Conservation (phyloP, 164 flowering plant species). For the Sedum album region DNA sequence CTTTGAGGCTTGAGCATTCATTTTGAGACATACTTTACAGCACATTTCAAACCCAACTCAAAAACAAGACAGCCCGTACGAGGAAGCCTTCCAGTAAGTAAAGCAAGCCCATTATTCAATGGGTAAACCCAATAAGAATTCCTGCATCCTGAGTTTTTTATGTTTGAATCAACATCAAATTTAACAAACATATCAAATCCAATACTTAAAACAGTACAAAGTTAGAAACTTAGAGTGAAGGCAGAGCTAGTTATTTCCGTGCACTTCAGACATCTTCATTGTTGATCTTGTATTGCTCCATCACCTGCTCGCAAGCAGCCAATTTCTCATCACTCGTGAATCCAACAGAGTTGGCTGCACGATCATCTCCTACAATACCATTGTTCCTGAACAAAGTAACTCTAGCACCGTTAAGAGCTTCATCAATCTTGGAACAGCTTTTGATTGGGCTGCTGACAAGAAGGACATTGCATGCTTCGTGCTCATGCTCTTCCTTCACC, state of each 20-base stretch:
- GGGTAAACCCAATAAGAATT: no score
- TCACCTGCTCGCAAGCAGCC: slow-evolving; percentile 19
- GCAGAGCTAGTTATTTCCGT: no score
- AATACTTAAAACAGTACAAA: neutral
- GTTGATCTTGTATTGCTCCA: slow-evolving; percentile 15
- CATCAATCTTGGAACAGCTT: slow-evolving; percentile 12
- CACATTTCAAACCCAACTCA: no score
- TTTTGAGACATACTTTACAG: no score
- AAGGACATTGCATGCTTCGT: slow-evolving; percentile 20
- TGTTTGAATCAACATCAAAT: no score
- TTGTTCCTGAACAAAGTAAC: slow-evolving; percentile 19
- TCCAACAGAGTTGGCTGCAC: slow-evolving; percentile 27
- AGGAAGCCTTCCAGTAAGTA: no score
- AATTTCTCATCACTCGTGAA: slow-evolving; percentile 13
- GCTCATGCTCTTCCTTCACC: slow-evolving; percentile 17
- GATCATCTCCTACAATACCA: slow-evolving; percentile 13
- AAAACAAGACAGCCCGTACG: no score
- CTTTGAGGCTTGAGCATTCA: no score
- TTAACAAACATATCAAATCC: neutral
- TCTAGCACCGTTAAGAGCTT: slow-evolving; percentile 20
- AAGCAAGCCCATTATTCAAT: no score
- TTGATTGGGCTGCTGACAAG: slow-evolving; percentile 19
- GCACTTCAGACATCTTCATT: slow-evolving; percentile 3
- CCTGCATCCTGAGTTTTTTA: no score
- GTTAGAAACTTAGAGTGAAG: neutral